Percentiles rank a stretch among this genome's conserved stretches.
Conservation (phyloP, 2,329 filamentous ascomycete species). For the Rhynchosporium secalis region DNA sequence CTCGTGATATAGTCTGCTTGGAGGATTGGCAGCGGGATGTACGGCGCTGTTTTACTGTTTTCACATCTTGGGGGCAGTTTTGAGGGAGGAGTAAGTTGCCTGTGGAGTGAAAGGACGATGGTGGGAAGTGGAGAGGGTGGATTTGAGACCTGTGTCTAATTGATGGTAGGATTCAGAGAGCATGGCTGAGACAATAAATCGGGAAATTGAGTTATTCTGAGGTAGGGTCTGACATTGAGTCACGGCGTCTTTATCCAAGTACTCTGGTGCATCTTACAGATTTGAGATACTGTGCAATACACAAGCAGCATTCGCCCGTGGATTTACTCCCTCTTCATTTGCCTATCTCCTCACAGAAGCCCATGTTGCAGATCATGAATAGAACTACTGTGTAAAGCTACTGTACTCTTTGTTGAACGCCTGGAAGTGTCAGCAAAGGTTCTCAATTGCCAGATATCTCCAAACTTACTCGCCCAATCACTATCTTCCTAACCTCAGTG, state of each 20-base stretch:
- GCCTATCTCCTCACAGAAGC: background rate
- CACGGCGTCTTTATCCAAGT: too few species aligned
- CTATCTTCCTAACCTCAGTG: slow-evolving; percentile 89
- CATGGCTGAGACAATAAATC: background rate
- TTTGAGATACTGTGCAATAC: too few species aligned
- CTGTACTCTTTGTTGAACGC: slow-evolving; percentile 40
- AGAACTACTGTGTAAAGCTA: slow-evolving; percentile 25
- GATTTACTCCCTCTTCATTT: background rate
- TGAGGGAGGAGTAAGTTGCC: slow-evolving; percentile 28
- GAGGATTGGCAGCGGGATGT: slow-evolving; percentile 51
- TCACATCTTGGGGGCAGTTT: slow-evolving; percentile 18
- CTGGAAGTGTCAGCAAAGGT: slow-evolving; percentile 20
- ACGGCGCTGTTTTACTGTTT: slow-evolving; percentile 53
- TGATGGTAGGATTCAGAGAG: background rate
- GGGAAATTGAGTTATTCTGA: background rate
- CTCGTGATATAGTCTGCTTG: slow-evolving; percentile 55
- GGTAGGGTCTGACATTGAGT: too few species aligned
- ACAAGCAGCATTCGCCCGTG: background rate
- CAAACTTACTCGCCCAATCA: slow-evolving; percentile 64
- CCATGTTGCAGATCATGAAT: background rate
- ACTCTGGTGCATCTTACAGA: too few species aligned
- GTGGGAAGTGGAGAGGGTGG: background rate
- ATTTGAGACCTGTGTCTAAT: background rate
- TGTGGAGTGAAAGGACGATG: background rate
- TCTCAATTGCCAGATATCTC: too few species aligned